These are phyloP conservation scores for Suillus clintonianus DNA, from an alignment of 768 basidiomycete species.

Conservation along the genomic window DNA sequence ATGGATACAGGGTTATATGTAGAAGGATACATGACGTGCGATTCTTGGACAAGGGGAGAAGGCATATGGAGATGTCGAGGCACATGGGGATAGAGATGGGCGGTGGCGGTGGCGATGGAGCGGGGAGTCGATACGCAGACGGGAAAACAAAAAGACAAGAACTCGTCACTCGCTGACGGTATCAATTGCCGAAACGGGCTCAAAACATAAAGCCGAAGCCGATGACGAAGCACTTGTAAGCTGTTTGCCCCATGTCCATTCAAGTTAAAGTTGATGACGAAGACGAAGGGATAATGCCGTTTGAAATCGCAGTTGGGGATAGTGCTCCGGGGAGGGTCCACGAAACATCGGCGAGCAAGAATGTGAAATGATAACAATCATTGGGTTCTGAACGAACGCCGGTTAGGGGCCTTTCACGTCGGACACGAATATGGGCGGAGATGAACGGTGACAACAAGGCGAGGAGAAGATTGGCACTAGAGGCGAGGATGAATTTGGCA, in stretches of 20 bases:
- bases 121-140: neutral
- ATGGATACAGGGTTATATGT: neutral
- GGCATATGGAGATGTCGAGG: neutral
- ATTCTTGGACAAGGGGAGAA: too few species aligned
- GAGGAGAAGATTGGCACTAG: neutral
- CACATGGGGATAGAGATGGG: too few species aligned
- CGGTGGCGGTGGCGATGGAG: neutral
- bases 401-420: neutral
- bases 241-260: neutral
- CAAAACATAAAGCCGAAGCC: neutral
- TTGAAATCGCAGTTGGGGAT: neutral
- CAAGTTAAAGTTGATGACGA: too few species aligned
- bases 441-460: neutral
- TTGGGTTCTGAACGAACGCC: neutral
- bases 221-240: neutral
- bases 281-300: too few species aligned
- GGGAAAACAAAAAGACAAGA: neutral
- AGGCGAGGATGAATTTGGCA: neutral
- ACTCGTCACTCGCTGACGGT: neutral
- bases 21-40: neutral
- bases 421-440: neutral
- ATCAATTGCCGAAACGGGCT: neutral
- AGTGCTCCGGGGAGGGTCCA: neutral
- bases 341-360: neutral
- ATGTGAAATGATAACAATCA: neutral